Percentiles rank a stretch among this genome's conserved stretches.
phyloP scores from a whole-genome alignment of 768 basidiomycete genomes.

The Phaffia tasmanica region DNA sequence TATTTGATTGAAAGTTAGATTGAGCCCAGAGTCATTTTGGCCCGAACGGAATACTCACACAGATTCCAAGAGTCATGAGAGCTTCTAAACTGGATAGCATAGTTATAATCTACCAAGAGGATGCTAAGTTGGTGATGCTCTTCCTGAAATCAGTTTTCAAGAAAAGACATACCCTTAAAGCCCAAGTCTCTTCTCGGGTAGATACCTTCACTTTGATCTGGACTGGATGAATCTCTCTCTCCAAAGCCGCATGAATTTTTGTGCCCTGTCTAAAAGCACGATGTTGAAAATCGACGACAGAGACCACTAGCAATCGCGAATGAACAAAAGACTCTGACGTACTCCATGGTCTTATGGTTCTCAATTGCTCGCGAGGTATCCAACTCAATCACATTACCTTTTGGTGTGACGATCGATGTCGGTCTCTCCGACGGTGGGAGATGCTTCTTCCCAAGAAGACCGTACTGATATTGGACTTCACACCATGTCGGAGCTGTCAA shows the following conservation, averaged over 20 bases:
- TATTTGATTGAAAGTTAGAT: background rate
- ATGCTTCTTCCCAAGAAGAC: conserved; percentile 34
- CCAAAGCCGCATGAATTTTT: conserved; percentile 17
- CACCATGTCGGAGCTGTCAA: conserved; percentile 40
- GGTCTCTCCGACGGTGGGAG: conserved; percentile 35
- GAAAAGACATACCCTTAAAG: background rate
- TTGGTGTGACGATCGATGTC: conserved; percentile 30
- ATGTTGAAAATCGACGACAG: background rate
- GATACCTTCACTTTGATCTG: conserved; percentile 12
- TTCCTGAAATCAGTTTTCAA: background rate
- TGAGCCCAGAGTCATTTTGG: background rate
- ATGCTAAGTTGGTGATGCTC: background rate
- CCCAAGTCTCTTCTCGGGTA: conserved; percentile 21
- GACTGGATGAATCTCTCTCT: conserved; percentile 23
- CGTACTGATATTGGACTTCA: conserved; percentile 38
- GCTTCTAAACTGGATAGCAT: conserved; percentile 21
- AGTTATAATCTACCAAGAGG: background rate
- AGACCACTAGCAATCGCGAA: background rate
- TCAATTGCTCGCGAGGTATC: conserved; percentile 35
- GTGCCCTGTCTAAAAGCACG: conserved; percentile 1
- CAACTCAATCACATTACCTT: conserved; percentile 35
- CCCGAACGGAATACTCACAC: background rate
- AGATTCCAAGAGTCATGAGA: conserved; percentile 17
- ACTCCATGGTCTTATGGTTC: conserved; percentile 36
- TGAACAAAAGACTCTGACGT: background rate